phyloP scores from a whole-genome alignment of 1,284 basidiomycete genomes.

The Albatrellus sp. region DNA sequence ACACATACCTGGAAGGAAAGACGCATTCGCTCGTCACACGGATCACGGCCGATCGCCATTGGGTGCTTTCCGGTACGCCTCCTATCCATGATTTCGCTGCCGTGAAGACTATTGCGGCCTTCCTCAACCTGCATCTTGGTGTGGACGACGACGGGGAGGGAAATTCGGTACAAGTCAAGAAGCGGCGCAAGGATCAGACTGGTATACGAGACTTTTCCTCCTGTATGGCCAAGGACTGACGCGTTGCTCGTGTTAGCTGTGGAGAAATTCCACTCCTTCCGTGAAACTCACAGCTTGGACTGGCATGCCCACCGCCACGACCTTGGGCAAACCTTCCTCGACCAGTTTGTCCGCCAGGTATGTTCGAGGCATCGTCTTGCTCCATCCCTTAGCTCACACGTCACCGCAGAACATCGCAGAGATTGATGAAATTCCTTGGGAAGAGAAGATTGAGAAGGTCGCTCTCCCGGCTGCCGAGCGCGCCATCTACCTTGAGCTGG shows the following conservation, averaged over 20 bases:
- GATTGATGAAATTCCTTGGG: slow-evolving; percentile 88
- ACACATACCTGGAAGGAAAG: slow-evolving; percentile 83
- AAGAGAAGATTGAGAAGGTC: slow-evolving; percentile 56
- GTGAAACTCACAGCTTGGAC: slow-evolving; percentile 82
- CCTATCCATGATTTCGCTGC: slow-evolving; percentile 87
- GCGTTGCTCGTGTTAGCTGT: slow-evolving; percentile 38
- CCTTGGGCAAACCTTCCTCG: slow-evolving; percentile 69
- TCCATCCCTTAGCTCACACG: not conserved
- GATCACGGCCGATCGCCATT: slow-evolving; percentile 69
- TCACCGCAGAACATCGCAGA: slow-evolving; percentile 77
- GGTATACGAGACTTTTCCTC: slow-evolving; percentile 28
- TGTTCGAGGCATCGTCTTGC: slow-evolving; percentile 11
- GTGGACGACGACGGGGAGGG: slow-evolving; percentile 85
- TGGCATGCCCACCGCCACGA: slow-evolving; percentile 86
- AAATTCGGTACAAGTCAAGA: slow-evolving; percentile 62
- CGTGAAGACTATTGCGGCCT: slow-evolving; percentile 82
- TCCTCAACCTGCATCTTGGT: slow-evolving; percentile 80
- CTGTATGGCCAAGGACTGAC: slow-evolving; percentile 3
- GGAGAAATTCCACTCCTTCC: slow-evolving; percentile 93
- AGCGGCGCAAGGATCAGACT: slow-evolving; percentile 74
- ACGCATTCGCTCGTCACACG: slow-evolving; percentile 70
- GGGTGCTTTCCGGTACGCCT: slow-evolving; percentile 95
- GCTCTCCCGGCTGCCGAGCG: slow-evolving; percentile 85
- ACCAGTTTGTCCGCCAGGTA: slow-evolving; percentile 79
- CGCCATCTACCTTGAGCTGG: slow-evolving; percentile 92